These are phyloP conservation scores for Panaeolus cyanescens DNA, from an alignment of 768 basidiomycete species.

Conservation along the genomic window DNA sequence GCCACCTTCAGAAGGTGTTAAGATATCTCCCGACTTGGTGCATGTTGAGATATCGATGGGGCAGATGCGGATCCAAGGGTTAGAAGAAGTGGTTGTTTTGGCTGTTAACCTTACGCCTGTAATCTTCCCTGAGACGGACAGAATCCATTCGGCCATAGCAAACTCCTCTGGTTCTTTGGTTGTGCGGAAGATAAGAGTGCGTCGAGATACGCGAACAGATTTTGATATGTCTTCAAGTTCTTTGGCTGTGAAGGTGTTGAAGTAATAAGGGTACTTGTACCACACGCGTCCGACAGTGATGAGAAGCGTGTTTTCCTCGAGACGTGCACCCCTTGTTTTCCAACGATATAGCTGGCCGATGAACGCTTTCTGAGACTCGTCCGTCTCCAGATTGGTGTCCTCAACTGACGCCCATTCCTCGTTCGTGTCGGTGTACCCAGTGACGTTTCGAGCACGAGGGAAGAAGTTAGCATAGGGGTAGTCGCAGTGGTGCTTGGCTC, in stretches of 20 bases:
- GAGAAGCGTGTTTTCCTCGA: conserved; percentile 36
- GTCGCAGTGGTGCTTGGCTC: conserved; percentile 41
- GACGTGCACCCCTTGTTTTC: conserved; percentile 30
- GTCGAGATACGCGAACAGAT: conserved; percentile 31
- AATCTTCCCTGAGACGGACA: conserved; percentile 36
- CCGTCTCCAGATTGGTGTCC: conserved; percentile 37
- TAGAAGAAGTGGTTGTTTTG: conserved; percentile 34
- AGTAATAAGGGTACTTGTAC: conserved; percentile 36
- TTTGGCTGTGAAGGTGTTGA: conserved; percentile 37
- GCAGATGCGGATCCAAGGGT: conserved; percentile 36
- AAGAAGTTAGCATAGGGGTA: conserved; percentile 43
- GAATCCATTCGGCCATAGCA: conserved; percentile 42
- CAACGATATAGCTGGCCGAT: conserved; percentile 35
- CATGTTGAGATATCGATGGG: conserved; percentile 38
- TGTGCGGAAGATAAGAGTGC: conserved; percentile 38
- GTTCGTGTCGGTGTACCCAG: conserved; percentile 33
- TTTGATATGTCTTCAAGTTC: conserved; percentile 34
- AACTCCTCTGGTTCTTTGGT: conserved; percentile 32
- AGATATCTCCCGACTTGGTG: conserved; percentile 34
- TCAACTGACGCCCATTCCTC: conserved; percentile 34
- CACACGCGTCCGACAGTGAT: conserved; percentile 37
- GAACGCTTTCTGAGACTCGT: conserved; percentile 26
- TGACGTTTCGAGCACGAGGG: conserved; percentile 28
- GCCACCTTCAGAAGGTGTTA: conserved; percentile 37
- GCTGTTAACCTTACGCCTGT: conserved; percentile 36